Base-by-base conservation (phyloP, 352 stramenopile species). In the Pythium folliculosum region DNA sequence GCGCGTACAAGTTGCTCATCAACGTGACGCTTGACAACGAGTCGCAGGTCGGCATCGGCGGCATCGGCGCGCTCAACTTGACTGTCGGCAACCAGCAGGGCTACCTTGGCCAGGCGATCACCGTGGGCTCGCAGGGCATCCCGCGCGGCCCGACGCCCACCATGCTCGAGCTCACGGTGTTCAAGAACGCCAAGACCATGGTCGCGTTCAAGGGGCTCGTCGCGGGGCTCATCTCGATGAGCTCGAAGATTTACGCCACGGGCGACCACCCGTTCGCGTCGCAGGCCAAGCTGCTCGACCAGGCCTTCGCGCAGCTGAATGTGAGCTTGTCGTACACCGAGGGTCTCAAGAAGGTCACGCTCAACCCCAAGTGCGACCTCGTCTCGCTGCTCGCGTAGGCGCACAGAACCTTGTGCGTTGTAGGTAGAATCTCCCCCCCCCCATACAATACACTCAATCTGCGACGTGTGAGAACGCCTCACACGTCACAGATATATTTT, bases 311-410 rank as follows among this genome's bases (percentile, higher is more conserved):
- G 37, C n/a, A 60, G 7, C 63, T 81, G 44, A 76, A 78, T 54
- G 73, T 81, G 43, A 78, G 62, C 60, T 69, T 77, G 50, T 48
- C 30, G 23, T 77, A 73, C 45, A 68, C 22, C n/a, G 35, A 56
- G 21, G 62, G 62, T 12, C 40, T 80, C 22, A 43, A 14, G 21
- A 72, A 67, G 38, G 60, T 80, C 23, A 57, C 54, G 21, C 21
- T 71, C 19, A 71, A 76, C 59, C 58, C 70, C 1, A 53, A 67
- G 52, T 77, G 70, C 43, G 63, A 76, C 60, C 61, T 78, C 40
- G 13, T 37, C 8, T 27, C 61, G 25, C 43, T 63, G 7, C 57
- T 63, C 43, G 47, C 47, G 10, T 21, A 32, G 5, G 27, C 27
- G 27, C 3, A 32, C 27, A 32, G 27, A 32, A 32, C 27, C 27